Conservation (phyloP, 176 grass and related monocot species). For the Zoysia japonica region DNA sequence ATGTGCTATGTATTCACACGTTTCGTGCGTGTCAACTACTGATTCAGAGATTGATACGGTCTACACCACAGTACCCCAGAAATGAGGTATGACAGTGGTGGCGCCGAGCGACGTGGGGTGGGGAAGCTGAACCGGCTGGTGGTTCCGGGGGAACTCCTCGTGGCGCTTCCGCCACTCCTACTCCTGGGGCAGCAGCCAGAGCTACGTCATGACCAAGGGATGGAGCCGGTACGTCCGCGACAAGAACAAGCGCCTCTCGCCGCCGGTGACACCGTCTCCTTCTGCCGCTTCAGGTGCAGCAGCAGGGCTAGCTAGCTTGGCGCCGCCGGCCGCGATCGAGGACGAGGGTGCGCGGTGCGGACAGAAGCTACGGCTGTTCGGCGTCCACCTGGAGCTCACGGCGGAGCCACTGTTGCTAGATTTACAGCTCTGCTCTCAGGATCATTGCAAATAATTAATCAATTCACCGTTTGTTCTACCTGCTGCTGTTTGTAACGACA, state of each 20-base stretch:
- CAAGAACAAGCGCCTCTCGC: conserved; percentile 36
- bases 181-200: conserved; percentile 88
- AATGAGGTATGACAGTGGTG: no score
- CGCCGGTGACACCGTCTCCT: conserved; percentile 62
- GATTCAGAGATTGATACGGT: no score
- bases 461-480: no score
- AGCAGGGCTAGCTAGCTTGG: neutral
- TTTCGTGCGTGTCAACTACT: no score
- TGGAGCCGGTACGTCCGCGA: conserved; percentile 82
- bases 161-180: conserved; percentile 87
- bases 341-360: neutral
- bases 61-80: no score
- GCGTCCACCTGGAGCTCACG: conserved; percentile 50
- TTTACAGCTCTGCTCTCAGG: conserved; percentile 26
- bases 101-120: conserved; percentile 35
- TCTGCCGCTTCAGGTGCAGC: conserved; percentile 37
- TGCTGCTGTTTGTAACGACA: no score
- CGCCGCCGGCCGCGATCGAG: neutral
- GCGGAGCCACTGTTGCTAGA: conserved; percentile 38
- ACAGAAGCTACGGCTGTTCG: conserved; percentile 53
- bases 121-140: conserved; percentile 62
- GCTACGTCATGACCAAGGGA: conserved; percentile 88
- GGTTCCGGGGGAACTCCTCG: conserved; percentile 31
- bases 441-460: no score
- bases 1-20: no score